Evolutionary conservation across 805 yeast species (phyloP).

Genomic region (Lachancea sp.): DNA sequence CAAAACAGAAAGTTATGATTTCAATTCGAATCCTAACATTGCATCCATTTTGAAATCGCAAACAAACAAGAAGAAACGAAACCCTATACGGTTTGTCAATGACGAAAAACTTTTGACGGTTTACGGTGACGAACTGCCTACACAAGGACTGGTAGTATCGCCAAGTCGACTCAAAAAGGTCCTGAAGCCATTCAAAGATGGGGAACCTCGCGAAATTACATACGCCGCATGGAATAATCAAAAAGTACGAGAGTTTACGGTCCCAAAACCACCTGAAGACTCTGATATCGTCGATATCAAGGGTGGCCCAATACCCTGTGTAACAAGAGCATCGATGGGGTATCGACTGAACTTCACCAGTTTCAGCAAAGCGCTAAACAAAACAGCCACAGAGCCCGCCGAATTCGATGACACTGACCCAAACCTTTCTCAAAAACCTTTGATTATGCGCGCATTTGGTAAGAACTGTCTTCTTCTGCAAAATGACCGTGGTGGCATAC

Average conservation of each 20-base stretch:
- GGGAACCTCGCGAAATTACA: constrained; percentile 31
- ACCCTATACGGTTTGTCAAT: constrained; percentile 22
- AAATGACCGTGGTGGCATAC: constrained; percentile 33
- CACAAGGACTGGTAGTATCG: constrained; percentile 25
- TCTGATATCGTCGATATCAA: constrained; percentile 28
- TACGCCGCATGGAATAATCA: constrained; percentile 16
- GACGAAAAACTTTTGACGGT: constrained; percentile 26
- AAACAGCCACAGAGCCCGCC: constrained; percentile 27
- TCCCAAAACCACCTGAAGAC: constrained; percentile 13
- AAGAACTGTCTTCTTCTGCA: constrained; percentile 27
- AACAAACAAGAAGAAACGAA: constrained; percentile 10
- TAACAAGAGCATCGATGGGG: constrained; percentile 19
- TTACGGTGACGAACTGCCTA: constrained; percentile 32
- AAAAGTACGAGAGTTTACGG: constrained; percentile 18
- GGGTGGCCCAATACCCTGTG: constrained; percentile 28
- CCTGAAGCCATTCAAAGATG: constrained; percentile 31
- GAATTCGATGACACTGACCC: constrained; percentile 12
- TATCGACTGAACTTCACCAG: constrained; percentile 24
- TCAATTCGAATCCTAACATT: neutral
- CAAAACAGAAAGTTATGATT: constrained; percentile 7
- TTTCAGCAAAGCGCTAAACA: constrained; percentile 25
- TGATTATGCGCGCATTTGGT: constrained; percentile 32
- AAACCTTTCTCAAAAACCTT: constrained; percentile 17
- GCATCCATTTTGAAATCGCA: constrained; percentile 23
- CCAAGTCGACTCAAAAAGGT: constrained; percentile 28